Conservation (phyloP, 1,284 basidiomycete genomes). For the Malassezia nana region DNA sequence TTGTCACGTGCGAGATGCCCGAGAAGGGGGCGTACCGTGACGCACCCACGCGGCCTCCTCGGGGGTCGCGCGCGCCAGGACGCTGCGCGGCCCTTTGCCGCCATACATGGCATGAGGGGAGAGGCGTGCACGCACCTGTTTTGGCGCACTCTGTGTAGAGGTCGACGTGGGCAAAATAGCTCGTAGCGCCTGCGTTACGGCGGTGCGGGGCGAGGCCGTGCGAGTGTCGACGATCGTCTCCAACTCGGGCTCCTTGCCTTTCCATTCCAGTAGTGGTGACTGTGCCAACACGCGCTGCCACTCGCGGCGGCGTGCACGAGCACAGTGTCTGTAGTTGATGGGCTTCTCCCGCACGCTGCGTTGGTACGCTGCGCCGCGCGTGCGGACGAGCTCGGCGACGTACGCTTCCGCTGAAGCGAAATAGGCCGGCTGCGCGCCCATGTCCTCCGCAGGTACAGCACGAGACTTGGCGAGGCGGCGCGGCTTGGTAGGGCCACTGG, state of each 20-base stretch:
- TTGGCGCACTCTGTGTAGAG: too few relatives aligned
- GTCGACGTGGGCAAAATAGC: not conserved
- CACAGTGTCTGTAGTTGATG: not conserved
- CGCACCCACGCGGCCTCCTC: conserved; percentile 6
- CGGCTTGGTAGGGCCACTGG: not conserved
- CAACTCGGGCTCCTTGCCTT: not conserved
- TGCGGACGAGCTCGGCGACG: not conserved
- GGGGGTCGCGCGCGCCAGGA: not conserved
- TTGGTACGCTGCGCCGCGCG: not conserved
- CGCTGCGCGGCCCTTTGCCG: not conserved
- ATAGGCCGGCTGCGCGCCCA: not conserved
- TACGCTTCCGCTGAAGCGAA: not conserved
- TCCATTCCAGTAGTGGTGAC: not conserved
- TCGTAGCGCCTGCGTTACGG: not conserved
- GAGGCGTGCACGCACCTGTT: not conserved
- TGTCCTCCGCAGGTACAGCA: too few relatives aligned
- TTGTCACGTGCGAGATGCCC: not conserved
- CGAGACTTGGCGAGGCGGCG: not conserved
- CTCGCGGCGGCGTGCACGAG: conserved; percentile 8
- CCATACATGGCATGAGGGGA: conserved; percentile 2
- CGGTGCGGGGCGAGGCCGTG: not conserved
- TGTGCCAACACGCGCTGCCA: conserved; percentile 7
- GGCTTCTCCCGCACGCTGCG: not conserved
- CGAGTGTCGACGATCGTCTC: not conserved
- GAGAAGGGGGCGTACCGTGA: not conserved